Evolutionary conservation across 2,329 filamentous ascomycete genomes (phyloP).

Genomic region (Chalara sp.): DNA sequence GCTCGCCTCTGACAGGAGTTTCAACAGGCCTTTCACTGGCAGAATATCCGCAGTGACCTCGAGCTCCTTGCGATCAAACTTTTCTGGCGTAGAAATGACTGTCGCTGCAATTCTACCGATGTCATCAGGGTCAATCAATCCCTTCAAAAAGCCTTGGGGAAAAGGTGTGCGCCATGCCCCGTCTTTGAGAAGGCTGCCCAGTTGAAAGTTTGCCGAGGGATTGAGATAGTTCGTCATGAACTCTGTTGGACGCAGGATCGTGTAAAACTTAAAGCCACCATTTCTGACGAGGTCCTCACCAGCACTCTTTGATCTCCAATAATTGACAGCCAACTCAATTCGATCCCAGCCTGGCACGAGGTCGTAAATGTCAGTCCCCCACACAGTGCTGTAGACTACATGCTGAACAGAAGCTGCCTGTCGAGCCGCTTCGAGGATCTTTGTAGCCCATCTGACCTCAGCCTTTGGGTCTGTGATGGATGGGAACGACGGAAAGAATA

Average conservation of each 20-base stretch:
- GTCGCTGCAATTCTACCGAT: constrained; percentile 12
- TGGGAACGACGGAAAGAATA: constrained; percentile 10
- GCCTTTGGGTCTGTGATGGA: constrained; percentile 1
- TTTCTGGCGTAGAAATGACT: constrained; percentile 10
- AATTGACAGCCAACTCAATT: background rate
- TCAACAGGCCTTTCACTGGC: constrained; percentile 13
- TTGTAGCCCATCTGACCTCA: constrained; percentile 7
- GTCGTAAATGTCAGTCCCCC: background rate
- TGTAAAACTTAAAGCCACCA: constrained; percentile 7
- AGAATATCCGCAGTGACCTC: constrained; percentile 1
- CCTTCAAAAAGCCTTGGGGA: background rate
- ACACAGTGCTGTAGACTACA: background rate
- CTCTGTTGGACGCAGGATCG: constrained; percentile 8
- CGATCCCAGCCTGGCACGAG: background rate
- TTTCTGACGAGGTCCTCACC: constrained; percentile 9
- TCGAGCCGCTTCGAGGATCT: constrained; percentile 8
- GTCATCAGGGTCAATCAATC: constrained; percentile 6
- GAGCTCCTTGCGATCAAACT: constrained; percentile 4
- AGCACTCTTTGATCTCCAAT: constrained; percentile 4
- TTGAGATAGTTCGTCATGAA: constrained; percentile 7
- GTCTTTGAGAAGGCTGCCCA: constrained; percentile 1
- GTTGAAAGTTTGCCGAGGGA: constrained; percentile 1
- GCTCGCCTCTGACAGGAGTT: constrained; percentile 24
- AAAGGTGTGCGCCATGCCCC: constrained; percentile 1
- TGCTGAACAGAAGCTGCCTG: constrained; percentile 8